A percentile compares a stretch with the other conserved stretches of the same genome.
phyloP scores from a whole-genome alignment of 129 eudicot species.

The Artemisia argyi region DNA sequence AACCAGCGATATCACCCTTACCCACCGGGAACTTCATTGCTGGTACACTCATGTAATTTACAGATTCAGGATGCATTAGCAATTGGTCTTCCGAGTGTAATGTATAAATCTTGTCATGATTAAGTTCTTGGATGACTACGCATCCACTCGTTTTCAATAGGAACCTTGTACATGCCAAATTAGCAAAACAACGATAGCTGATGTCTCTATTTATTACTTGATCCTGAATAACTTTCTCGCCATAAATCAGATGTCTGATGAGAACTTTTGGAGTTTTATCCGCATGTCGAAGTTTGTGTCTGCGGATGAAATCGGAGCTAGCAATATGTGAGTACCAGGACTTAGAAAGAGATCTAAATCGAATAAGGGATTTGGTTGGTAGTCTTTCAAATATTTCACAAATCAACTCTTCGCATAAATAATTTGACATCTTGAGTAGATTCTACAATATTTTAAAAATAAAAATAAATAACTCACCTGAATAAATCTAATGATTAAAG shows the following conservation, averaged over 20 bases:
- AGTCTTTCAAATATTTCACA: constrained; percentile 30
- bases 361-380: constrained; percentile 32
- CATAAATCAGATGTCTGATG: neutral
- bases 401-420: constrained; percentile 31
- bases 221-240: too few species aligned
- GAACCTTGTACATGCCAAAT: too few species aligned
- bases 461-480: neutral
- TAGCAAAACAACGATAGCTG: too few species aligned
- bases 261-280: neutral
- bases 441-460: neutral
- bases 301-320: constrained; percentile 24
- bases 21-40: neutral
- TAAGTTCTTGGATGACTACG: too few species aligned
- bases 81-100: neutral
- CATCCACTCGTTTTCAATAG: too few species aligned
- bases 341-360: constrained; percentile 37
- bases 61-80: neutral
- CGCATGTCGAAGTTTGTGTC: constrained; percentile 15
- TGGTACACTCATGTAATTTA: neutral
- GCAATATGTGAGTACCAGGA: constrained; percentile 21
- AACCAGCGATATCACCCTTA: neutral
- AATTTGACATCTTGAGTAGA: constrained; percentile 19
- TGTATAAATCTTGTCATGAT: neutral
- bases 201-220: too few species aligned
- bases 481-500: too few species aligned